A percentile compares a stretch with the other conserved stretches of the same genome.
Evolutionary conservation across 1,284 basidiomycete genomes (phyloP).

Genomic region (Inonotus hispidus): DNA sequence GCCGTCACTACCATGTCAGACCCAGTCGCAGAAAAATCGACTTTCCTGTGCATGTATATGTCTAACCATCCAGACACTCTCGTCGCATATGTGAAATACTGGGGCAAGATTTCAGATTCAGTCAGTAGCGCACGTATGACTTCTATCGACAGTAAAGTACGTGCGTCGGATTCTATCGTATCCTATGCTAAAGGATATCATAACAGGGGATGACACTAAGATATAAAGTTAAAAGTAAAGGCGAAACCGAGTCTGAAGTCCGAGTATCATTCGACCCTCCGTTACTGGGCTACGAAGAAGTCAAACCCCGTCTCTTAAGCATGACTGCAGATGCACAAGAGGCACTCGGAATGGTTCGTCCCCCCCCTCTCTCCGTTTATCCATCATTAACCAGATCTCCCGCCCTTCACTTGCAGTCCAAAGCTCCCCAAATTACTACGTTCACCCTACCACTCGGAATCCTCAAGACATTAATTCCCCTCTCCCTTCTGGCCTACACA

Average conservation of each 20-base stretch:
- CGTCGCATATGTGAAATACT: slow-evolving; percentile 72
- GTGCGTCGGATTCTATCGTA: slow-evolving; percentile 2
- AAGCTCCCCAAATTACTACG: slow-evolving; percentile 52
- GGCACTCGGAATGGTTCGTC: slow-evolving; percentile 66
- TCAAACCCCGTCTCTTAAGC: slow-evolving; percentile 66
- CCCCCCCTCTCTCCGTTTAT: not conserved
- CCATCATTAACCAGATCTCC: not conserved
- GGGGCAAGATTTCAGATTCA: slow-evolving; percentile 52
- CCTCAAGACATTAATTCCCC: slow-evolving; percentile 21
- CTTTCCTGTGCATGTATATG: slow-evolving; percentile 80
- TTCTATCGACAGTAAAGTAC: slow-evolving; percentile 57
- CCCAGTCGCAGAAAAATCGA: slow-evolving; percentile 67
- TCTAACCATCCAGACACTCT: slow-evolving; percentile 73
- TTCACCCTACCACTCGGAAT: slow-evolving; percentile 42
- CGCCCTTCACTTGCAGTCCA: slow-evolving; percentile 37
- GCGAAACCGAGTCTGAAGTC: slow-evolving; percentile 41
- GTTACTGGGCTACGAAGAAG: slow-evolving; percentile 66
- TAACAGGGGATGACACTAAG: slow-evolving; percentile 61
- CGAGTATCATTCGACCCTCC: slow-evolving; percentile 62
- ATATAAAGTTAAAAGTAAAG: slow-evolving; percentile 47
- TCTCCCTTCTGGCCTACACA: slow-evolving; percentile 36
- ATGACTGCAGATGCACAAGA: slow-evolving; percentile 75
- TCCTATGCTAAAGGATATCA: not conserved
- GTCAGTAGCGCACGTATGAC: slow-evolving; percentile 60
- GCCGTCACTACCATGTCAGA: slow-evolving; percentile 30